Percentiles rank a stretch among this genome's conserved stretches.
These are phyloP conservation scores for Malbranchea cinnamomea DNA, from an alignment of 2,329 filamentous ascomycete genomes.

Conservation along the genomic window DNA sequence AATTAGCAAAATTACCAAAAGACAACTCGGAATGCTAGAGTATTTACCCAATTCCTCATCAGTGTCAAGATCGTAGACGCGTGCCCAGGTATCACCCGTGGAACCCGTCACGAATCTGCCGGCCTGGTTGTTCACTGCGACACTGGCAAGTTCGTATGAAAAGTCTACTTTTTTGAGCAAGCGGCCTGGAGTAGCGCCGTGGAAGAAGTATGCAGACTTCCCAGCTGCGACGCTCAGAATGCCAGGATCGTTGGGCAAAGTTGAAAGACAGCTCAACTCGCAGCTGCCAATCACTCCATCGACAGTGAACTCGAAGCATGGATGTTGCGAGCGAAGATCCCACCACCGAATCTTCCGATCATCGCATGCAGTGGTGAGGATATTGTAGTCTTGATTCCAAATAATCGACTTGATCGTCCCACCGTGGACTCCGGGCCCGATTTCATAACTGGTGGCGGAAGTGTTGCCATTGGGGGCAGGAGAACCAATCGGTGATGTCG, in stretches of 20 bases:
- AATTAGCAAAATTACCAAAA: constrained; percentile 1
- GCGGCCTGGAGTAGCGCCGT: constrained; percentile 52
- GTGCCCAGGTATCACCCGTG: constrained; percentile 89
- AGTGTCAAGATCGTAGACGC: constrained; percentile 78
- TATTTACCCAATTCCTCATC: constrained; percentile 57
- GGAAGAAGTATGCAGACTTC: constrained; percentile 86
- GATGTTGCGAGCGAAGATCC: constrained; percentile 62
- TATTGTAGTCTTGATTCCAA: constrained; percentile 78
- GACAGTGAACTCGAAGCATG: constrained; percentile 61
- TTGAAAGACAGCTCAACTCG: constrained; percentile 62
- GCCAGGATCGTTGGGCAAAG: constrained; percentile 46
- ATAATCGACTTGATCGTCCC: constrained; percentile 92
- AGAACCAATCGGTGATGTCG: constrained; percentile 22
- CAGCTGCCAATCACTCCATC: constrained; percentile 83
- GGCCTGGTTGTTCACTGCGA: constrained; percentile 68
- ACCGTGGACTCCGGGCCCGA: constrained; percentile 68
- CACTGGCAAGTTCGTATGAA: constrained; percentile 76
- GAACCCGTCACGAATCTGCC: constrained; percentile 81
- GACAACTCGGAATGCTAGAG: background rate
- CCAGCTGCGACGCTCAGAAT: constrained; percentile 86
- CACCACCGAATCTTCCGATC: constrained; percentile 93
- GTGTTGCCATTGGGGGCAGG: constrained; percentile 19
- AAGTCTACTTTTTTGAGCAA: constrained; percentile 67
- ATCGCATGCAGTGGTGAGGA: constrained; percentile 76
- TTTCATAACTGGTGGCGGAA: constrained; percentile 58